phyloP scores from a whole-genome alignment of 2,329 filamentous ascomycete species.

The Diaporthe sp. region DNA sequence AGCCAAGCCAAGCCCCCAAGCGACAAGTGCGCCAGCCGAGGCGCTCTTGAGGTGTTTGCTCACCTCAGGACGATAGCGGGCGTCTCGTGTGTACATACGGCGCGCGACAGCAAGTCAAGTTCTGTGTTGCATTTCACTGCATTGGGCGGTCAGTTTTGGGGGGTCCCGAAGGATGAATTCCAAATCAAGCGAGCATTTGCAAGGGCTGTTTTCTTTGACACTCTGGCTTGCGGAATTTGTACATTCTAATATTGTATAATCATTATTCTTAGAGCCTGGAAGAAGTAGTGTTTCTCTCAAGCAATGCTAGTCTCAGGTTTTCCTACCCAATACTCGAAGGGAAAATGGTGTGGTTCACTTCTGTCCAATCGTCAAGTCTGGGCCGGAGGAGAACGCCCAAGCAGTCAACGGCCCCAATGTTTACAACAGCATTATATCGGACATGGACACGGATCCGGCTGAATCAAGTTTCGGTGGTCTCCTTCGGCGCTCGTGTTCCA shows the following conservation, averaged over 20 bases:
- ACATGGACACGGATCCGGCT: not conserved
- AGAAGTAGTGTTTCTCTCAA: slow-evolving; percentile 20
- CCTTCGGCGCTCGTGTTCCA: not conserved
- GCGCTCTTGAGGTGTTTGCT: not conserved
- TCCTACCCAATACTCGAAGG: not conserved
- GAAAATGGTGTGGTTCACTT: not conserved
- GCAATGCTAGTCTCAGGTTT: slow-evolving; percentile 30
- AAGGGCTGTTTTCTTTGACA: slow-evolving; percentile 31
- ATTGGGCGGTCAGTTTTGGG: slow-evolving; percentile 27
- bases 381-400: too few species aligned
- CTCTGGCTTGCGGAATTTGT: slow-evolving; percentile 42
- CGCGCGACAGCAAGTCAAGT: slow-evolving; percentile 23
- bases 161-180: slow-evolving; percentile 33
- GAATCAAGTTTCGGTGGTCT: not conserved
- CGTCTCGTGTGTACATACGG: slow-evolving; percentile 20
- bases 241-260: slow-evolving; percentile 53
- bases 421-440: not conserved
- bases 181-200: slow-evolving; percentile 34
- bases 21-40: slow-evolving; percentile 8
- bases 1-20: slow-evolving; percentile 18
- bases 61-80: not conserved
- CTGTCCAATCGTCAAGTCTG: not conserved
- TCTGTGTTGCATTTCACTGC: slow-evolving; percentile 24
- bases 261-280: slow-evolving; percentile 40
- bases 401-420: not conserved